Evolutionary conservation across 2,329 filamentous ascomycete genomes (phyloP).

Genomic region (Epichloe elymi): DNA sequence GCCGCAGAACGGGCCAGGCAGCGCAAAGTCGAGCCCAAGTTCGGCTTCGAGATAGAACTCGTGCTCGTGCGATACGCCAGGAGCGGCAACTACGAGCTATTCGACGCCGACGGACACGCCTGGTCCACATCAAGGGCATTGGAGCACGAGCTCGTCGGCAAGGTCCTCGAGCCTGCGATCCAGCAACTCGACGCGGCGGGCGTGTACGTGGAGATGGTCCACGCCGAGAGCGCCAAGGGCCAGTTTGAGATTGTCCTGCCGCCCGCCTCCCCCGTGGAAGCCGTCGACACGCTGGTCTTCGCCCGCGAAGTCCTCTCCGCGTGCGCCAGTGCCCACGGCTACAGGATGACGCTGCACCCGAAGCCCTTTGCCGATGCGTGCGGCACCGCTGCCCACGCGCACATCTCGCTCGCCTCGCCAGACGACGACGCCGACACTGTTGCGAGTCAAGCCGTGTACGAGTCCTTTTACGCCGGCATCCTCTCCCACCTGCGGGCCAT

Average conservation of each 20-base stretch:
- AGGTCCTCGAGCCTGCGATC: conserved; percentile 53
- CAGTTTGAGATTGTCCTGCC: conserved; percentile 70
- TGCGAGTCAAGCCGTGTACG: conserved; percentile 31
- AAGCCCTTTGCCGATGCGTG: conserved; percentile 46
- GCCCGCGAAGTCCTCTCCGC: conserved; percentile 55
- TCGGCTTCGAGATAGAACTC: conserved; percentile 77
- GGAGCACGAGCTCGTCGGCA: conserved; percentile 40
- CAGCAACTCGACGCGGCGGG: conserved; percentile 44
- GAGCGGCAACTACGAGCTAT: conserved; percentile 23
- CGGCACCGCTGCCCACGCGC: conserved; percentile 56
- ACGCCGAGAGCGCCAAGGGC: conserved; percentile 58
- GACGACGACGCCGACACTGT: conserved; percentile 12
- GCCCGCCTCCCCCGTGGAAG: conserved; percentile 48
- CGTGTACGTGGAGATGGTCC: conserved; percentile 58
- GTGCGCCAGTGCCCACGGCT: conserved; percentile 46
- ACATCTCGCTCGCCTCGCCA: conserved; percentile 49
- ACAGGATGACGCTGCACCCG: conserved; percentile 61
- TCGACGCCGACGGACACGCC: conserved; percentile 51
- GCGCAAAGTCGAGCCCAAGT: conserved; percentile 43
- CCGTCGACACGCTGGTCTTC: conserved; percentile 59
- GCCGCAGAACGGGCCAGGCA: conserved; percentile 37
- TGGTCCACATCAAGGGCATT: conserved; percentile 57
- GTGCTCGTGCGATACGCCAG: conserved; percentile 45
- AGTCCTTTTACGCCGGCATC: conserved; percentile 60
- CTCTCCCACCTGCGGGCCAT: conserved; percentile 52